phyloP scores from a whole-genome alignment of 768 basidiomycete genomes.

The Cystofilobasidium ferigula region DNA sequence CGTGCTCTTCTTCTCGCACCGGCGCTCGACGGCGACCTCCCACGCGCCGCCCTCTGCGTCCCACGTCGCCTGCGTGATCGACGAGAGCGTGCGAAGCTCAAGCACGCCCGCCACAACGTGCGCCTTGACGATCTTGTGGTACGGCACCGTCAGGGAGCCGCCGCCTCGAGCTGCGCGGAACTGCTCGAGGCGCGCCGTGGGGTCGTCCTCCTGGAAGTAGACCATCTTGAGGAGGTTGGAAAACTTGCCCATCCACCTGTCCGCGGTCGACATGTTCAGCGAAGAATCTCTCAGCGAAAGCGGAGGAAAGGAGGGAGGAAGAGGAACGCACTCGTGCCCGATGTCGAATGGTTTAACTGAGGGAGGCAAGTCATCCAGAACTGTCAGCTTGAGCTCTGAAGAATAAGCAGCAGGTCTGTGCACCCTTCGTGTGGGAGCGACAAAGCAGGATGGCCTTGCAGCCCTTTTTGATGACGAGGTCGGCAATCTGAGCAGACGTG shows the following conservation, averaged over 20 bases:
- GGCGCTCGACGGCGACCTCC: slow-evolving; percentile 11
- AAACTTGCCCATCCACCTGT: slow-evolving; percentile 30
- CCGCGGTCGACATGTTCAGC: no score
- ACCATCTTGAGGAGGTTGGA: slow-evolving; percentile 24
- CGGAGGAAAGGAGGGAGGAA: no score
- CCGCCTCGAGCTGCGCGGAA: slow-evolving; percentile 28
- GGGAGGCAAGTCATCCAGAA: neutral
- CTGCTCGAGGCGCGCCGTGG: slow-evolving; percentile 9
- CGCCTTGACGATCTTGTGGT: slow-evolving; percentile 20
- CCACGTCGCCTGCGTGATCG: neutral
- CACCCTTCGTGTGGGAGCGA: slow-evolving; percentile 27
- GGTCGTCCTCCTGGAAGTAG: slow-evolving; percentile 26
- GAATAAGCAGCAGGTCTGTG: neutral
- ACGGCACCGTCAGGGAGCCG: slow-evolving; percentile 29
- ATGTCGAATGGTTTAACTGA: slow-evolving; percentile 27
- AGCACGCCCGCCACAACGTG: slow-evolving; percentile 23
- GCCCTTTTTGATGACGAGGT: slow-evolving; percentile 28
- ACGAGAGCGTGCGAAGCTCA: slow-evolving; percentile 5
- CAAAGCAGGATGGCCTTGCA: slow-evolving; percentile 28
- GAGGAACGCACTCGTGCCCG: slow-evolving; percentile 15
- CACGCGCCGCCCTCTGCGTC: neutral
- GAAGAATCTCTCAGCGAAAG: no score
- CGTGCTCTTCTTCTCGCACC: neutral
- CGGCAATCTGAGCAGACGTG: slow-evolving; percentile 32
- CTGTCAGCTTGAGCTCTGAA: neutral